Percentiles rank a stretch among this genome's conserved stretches.
phyloP scores from a whole-genome alignment of 331 rosid species.

The Quercus lobata region DNA sequence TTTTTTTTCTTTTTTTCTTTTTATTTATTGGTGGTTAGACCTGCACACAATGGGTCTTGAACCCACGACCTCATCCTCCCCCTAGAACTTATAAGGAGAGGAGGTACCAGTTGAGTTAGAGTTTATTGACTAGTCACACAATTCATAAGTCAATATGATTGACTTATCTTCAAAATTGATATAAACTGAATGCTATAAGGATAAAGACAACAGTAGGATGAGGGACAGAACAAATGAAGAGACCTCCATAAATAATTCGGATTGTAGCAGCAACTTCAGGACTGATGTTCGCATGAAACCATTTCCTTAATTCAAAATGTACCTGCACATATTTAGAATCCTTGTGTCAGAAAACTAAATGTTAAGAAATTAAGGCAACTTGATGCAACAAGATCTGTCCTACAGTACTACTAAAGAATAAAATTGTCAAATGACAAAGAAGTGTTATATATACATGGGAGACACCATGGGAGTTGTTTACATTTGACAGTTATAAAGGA shows the following conservation, averaged over 20 bases:
- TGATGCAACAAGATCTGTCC: background rate
- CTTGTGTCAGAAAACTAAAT: background rate
- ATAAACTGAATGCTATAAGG: background rate
- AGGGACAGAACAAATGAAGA: background rate
- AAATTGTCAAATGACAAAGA: background rate
- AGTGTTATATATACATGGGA: background rate
- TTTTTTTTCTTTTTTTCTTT: too few species aligned
- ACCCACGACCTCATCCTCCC: too few species aligned
- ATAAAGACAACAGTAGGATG: background rate
- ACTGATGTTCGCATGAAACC: constrained; percentile 33
- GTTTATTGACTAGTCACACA: background rate
- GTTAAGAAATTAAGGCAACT: background rate
- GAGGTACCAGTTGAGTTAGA: too few species aligned
- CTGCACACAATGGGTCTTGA: too few species aligned
- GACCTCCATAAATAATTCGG: constrained; percentile 49
- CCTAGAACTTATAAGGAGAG: too few species aligned
- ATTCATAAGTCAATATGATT: background rate
- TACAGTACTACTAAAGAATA: background rate
- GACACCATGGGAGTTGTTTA: background rate
- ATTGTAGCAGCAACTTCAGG: constrained; percentile 40
- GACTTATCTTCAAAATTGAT: background rate
- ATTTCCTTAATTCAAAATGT: constrained; percentile 41
- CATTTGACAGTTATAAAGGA: background rate
- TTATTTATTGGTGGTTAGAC: too few species aligned
- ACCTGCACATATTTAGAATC: constrained; percentile 18